These are phyloP conservation scores for Calocera viscosa DNA, from an alignment of 768 basidiomycete genomes.

Conservation along the genomic window DNA sequence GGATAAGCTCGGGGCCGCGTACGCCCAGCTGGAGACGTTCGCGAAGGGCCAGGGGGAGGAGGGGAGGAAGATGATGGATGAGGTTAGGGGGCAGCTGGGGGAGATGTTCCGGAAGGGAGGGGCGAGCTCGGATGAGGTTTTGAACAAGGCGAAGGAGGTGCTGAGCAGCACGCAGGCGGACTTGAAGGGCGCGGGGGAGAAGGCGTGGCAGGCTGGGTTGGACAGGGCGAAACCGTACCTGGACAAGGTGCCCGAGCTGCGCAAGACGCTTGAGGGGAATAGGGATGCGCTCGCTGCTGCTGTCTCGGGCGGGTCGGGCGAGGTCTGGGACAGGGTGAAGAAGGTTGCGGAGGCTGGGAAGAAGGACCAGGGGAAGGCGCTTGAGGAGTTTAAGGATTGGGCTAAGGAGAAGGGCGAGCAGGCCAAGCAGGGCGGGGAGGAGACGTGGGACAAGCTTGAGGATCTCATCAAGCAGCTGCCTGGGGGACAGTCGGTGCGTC, in stretches of 20 bases:
- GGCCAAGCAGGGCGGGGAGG: constrained; percentile 17
- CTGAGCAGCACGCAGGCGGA: constrained; percentile 14
- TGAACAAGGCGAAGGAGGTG: constrained; percentile 22
- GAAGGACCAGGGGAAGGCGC: constrained; percentile 22
- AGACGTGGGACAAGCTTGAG: constrained; percentile 21
- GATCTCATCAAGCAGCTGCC: constrained; percentile 23
- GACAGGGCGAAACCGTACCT: constrained; percentile 22
- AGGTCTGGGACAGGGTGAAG: constrained; percentile 23
- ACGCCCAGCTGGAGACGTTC: constrained; percentile 23
- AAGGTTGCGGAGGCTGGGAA: constrained; percentile 19
- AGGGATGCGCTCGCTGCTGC: constrained; percentile 20
- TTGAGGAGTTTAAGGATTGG: constrained; percentile 24
- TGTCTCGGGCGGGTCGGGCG: constrained; percentile 15
- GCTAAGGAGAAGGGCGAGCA: constrained; percentile 23
- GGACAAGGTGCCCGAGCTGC: constrained; percentile 24
- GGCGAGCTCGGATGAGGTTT: constrained; percentile 21
- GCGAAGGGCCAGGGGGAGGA: constrained; percentile 24
- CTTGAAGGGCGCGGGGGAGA: constrained; percentile 19
- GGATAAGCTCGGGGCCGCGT: constrained; percentile 25
- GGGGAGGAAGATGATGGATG: constrained; percentile 26
- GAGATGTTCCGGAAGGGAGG: constrained; percentile 25
- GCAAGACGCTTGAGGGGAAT: constrained; percentile 23
- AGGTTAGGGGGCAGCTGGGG: constrained; percentile 16
- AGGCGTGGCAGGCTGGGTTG: constrained; percentile 22
- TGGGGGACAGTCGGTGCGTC: constrained; percentile 23